Conservation (phyloP, 2,329 filamentous ascomycete genomes). For the Fusarium sp. region DNA sequence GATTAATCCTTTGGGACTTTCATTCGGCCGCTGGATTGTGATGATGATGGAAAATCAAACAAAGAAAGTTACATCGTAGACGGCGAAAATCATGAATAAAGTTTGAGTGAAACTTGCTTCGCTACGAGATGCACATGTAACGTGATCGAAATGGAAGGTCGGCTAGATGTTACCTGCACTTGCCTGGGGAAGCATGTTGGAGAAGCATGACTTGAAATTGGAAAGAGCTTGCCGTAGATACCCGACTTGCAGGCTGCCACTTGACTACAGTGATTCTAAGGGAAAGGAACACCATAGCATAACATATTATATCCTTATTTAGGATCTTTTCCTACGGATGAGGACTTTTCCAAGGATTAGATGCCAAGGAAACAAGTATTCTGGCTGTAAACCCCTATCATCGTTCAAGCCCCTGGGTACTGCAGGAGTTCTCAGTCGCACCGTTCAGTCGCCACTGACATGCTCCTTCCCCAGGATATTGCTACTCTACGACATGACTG, state of each 20-base stretch:
- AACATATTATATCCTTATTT: neutral
- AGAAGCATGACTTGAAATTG: neutral
- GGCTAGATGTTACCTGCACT: neutral
- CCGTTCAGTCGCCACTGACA: neutral
- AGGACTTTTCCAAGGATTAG: neutral
- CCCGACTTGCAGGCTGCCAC: neutral
- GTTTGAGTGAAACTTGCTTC: neutral
- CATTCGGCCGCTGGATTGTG: neutral
- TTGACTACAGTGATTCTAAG: neutral
- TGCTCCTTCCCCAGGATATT: neutral
- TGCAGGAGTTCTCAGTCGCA: neutral
- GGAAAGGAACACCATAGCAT: neutral
- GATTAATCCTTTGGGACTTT: neutral
- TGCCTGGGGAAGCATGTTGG: neutral
- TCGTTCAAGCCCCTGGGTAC: neutral
- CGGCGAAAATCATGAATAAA: neutral
- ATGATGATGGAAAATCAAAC: neutral
- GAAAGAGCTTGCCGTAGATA: neutral
- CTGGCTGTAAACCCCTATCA: neutral
- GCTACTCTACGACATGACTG: neutral
- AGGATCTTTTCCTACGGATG: too few relatives aligned
- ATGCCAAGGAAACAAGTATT: neutral
- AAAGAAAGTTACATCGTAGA: neutral
- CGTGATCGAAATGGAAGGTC: neutral
- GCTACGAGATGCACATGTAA: neutral